Base-by-base conservation (phyloP, 2,329 filamentous ascomycete genomes). In the Ceratocystis eucalypticola region DNA sequence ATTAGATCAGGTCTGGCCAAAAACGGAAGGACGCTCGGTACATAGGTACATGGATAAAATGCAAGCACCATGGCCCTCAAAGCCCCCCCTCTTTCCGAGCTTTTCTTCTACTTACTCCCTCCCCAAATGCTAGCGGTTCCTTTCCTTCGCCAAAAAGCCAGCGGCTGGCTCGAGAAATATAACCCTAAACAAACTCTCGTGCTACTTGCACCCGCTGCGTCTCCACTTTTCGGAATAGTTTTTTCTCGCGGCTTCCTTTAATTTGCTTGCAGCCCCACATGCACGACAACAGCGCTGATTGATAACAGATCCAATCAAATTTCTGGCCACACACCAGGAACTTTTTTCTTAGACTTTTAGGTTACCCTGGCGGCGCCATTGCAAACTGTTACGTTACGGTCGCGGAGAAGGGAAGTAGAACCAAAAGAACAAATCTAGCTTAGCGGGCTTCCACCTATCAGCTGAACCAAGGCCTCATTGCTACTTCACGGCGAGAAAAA, bases 201-300 rank as follows among this genome's bases (percentile, higher is more conserved):
- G 12, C 53, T 57, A 57, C 53, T 28, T 57, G 20, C 25, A 30
- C 6, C 20, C 17, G 53, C 25, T 4, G 8, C 8, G 53, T 22
- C 22, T 15, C 53, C 53, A 57, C 53, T 57, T 30, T 57, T 57
- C 5, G 1, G 1, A 2, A 1, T 28, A 6, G 53, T 3, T 22
- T 57, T 57, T 57, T 30, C n/a, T 33, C 0, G 76, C 76, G 0
- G 76, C 75, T 67, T 57, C 17, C 25, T 22, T 10, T 76, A 76
- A 0, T 75, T 75, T 67, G 78, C 79, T 3, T 75, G 22, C 53
- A 33, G 53, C 65, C 28, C 61, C 15, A 37, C 41, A 57, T 25
- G 12, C 30, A 64, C 20, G 57, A 20, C 48, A 65, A 37, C 10
- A n/a, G 6, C 33, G n/a, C 63, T 37, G 25, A 67, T 67, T 62